phyloP scores from a whole-genome alignment of 2,329 filamentous ascomycete species.

The Iodosphaeria phyllophila region DNA sequence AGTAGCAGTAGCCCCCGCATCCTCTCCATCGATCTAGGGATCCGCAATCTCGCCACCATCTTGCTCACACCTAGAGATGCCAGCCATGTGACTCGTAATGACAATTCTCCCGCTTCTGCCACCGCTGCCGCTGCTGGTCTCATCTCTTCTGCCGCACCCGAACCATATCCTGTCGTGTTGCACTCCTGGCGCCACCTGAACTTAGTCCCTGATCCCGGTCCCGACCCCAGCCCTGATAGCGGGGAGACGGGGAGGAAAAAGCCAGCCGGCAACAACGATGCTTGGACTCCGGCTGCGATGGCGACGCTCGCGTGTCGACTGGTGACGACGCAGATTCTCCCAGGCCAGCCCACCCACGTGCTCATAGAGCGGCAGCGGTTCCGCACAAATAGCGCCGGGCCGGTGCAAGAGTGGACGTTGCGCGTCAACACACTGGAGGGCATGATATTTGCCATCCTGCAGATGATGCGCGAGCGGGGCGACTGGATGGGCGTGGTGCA shows the following conservation, averaged over 20 bases:
- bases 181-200: constrained; percentile 17
- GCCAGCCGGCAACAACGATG: constrained; percentile 5
- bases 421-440: constrained; percentile 67
- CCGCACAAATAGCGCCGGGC: constrained; percentile 41
- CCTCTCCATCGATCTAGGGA: constrained; percentile 70
- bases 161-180: constrained; percentile 8
- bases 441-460: constrained; percentile 57
- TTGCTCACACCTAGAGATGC: constrained; percentile 22
- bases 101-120: background rate
- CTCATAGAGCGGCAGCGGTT: constrained; percentile 47
- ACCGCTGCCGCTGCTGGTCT: constrained; percentile 8
- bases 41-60: constrained; percentile 63
- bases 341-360: constrained; percentile 43
- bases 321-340: constrained; percentile 18
- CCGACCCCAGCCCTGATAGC: background rate
- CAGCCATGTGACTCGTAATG: background rate
- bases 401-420: constrained; percentile 67
- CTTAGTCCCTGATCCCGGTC: constrained; percentile 5
- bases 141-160: too few relatives aligned
- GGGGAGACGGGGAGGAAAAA: constrained; percentile 1
- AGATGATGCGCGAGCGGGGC: constrained; percentile 28
- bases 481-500: constrained; percentile 23
- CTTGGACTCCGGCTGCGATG: constrained; percentile 16
- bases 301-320: constrained; percentile 15
- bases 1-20: too few relatives aligned